Conservation (phyloP, 2,329 filamentous ascomycete species). For the Trichoderma atrobrunneum region DNA sequence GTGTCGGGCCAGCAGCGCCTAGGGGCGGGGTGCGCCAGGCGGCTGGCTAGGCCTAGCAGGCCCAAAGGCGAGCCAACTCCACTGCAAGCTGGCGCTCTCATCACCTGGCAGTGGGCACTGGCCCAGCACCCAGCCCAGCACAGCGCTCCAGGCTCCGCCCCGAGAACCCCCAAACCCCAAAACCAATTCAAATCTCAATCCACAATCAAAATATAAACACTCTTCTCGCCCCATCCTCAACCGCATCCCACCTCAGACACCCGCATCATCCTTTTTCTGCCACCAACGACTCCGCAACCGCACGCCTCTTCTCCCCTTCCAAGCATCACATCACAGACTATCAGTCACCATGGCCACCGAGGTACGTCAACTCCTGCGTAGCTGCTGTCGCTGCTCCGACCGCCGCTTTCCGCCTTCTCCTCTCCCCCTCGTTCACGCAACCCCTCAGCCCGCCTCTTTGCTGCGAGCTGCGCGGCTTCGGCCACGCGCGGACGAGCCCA, state of each 20-base stretch:
- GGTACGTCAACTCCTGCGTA: slow-evolving; percentile 28
- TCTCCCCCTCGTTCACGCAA: slow-evolving; percentile 25
- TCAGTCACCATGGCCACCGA: slow-evolving; percentile 34
- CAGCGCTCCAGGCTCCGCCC: slow-evolving; percentile 13
- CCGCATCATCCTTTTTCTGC: slow-evolving; percentile 25
- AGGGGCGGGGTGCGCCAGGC: slow-evolving; percentile 18
- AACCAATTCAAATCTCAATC: slow-evolving; percentile 25
- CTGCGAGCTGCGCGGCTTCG: slow-evolving; percentile 16
- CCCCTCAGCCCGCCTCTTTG: slow-evolving; percentile 27
- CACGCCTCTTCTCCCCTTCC: slow-evolving; percentile 8
- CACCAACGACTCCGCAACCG: slow-evolving; percentile 20
- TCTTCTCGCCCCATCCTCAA: slow-evolving; percentile 28
- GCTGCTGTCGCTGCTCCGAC: slow-evolving; percentile 20
- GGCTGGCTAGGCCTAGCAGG: slow-evolving; percentile 12
- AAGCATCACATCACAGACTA: slow-evolving; percentile 12
- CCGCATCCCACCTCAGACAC: slow-evolving; percentile 26
- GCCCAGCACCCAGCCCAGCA: neutral
- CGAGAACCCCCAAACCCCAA: slow-evolving; percentile 22
- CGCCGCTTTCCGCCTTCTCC: slow-evolving; percentile 26
- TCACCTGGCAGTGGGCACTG: slow-evolving; percentile 16
- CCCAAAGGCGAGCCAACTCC: slow-evolving; percentile 12
- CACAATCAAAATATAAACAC: slow-evolving; percentile 35
- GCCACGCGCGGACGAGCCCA: neutral
- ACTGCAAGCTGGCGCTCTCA: slow-evolving; percentile 14
- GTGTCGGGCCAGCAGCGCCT: slow-evolving; percentile 10